phyloP scores from a whole-genome alignment of 768 basidiomycete genomes.

The Sutorius australiensis region DNA sequence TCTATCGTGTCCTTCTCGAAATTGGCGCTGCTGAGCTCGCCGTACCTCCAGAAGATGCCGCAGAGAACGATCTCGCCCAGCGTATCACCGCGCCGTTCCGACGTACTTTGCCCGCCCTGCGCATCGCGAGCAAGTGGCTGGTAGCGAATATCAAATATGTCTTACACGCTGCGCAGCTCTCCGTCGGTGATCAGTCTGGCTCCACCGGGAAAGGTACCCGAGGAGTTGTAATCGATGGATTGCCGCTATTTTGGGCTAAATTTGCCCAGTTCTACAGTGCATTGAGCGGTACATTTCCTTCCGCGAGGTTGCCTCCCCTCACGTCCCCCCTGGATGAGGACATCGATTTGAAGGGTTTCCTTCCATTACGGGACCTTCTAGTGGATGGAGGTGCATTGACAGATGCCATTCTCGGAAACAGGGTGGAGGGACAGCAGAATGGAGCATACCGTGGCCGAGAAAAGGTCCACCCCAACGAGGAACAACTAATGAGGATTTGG shows the following conservation, averaged over 20 bases:
- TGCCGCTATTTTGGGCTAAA: slow-evolving; percentile 64
- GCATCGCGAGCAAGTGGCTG: slow-evolving; percentile 90
- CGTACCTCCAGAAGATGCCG: slow-evolving; percentile 49
- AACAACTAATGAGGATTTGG: slow-evolving; percentile 89
- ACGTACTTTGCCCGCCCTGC: slow-evolving; percentile 79
- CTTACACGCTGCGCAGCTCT: slow-evolving; percentile 39
- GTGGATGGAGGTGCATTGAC: slow-evolving; percentile 21
- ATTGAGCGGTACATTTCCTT: slow-evolving; percentile 67
- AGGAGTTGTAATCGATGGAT: slow-evolving; percentile 29
- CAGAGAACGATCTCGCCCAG: slow-evolving; percentile 65
- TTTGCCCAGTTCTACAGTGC: slow-evolving; percentile 64
- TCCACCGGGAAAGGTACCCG: slow-evolving; percentile 16
- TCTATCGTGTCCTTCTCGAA: slow-evolving; percentile 61
- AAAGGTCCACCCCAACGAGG: slow-evolving; percentile 85
- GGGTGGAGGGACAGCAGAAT: slow-evolving; percentile 23
- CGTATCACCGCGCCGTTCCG: slow-evolving; percentile 84
- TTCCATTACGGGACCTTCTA: slow-evolving; percentile 70
- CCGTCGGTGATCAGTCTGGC: slow-evolving; percentile 16
- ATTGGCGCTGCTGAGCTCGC: slow-evolving; percentile 62
- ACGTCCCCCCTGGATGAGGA: slow-evolving; percentile 81
- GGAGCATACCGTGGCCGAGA: slow-evolving; percentile 31
- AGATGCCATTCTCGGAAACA: slow-evolving; percentile 18
- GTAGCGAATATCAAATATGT: slow-evolving; percentile 70
- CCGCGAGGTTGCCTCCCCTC: slow-evolving; percentile 52
- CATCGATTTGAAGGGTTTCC: slow-evolving; percentile 80